phyloP scores from a whole-genome alignment of 148 eudicot species.

The Heliosperma pusillum region DNA sequence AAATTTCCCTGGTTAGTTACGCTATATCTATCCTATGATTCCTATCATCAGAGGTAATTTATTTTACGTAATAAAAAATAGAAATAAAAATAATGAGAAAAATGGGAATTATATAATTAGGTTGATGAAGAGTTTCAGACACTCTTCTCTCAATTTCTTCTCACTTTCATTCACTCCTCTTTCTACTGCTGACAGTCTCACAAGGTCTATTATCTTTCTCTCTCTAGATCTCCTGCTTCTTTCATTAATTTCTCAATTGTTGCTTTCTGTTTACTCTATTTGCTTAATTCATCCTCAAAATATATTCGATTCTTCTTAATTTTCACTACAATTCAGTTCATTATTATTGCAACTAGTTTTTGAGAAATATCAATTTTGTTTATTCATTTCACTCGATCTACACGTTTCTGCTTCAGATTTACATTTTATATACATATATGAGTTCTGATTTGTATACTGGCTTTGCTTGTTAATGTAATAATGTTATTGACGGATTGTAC shows the following conservation, averaged over 20 bases:
- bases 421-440: not conserved
- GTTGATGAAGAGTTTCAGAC: not conserved
- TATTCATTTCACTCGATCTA: constrained; percentile 7
- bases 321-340: not conserved
- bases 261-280: not conserved
- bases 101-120: not conserved
- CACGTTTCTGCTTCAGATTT: not conserved
- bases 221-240: constrained; percentile 24
- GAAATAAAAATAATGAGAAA: too few relatives aligned
- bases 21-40: too few relatives aligned
- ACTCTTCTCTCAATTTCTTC: too few relatives aligned
- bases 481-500: not conserved
- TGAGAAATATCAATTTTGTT: not conserved
- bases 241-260: constrained; percentile 4
- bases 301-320: too few relatives aligned
- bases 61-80: not conserved
- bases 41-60: not conserved
- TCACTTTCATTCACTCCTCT: constrained; percentile 8
- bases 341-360: not conserved
- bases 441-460: not conserved
- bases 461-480: not conserved
- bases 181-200: constrained; percentile 17
- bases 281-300: not conserved
- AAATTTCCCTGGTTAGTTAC: too few relatives aligned
- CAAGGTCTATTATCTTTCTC: not conserved